A percentile compares a stretch with the other conserved stretches of the same genome.
phyloP scores from a whole-genome alignment of 2,329 filamentous ascomycete genomes.

The Sporothrix pallida region DNA sequence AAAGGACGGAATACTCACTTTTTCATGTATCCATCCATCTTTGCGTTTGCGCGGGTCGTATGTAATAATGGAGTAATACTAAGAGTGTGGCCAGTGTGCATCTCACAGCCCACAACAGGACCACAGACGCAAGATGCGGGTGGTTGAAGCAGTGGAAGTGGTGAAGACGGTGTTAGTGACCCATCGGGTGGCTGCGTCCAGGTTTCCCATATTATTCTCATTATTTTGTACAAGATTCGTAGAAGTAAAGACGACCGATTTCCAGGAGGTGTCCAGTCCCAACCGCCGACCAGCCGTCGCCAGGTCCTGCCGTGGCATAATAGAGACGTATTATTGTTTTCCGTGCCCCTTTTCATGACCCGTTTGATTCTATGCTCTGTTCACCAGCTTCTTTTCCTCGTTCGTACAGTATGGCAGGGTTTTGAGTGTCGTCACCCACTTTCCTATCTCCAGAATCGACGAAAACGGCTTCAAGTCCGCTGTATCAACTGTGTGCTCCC shows the following conservation, averaged over 20 bases:
- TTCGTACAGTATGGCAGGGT: neutral
- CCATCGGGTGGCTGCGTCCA: neutral
- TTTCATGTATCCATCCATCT: neutral
- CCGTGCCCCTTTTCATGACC: neutral
- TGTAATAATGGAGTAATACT: constrained; percentile 15
- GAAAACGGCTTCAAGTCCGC: constrained; percentile 2
- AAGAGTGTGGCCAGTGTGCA: neutral
- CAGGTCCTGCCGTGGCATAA: constrained; percentile 8
- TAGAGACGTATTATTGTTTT: neutral
- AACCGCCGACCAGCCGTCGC: constrained; percentile 20
- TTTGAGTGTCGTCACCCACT: neutral
- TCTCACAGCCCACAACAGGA: constrained; percentile 19
- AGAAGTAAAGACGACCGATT: neutral
- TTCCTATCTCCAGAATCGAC: neutral
- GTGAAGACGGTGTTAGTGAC: constrained; percentile 22
- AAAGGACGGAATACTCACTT: too few species aligned
- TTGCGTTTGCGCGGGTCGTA: constrained; percentile 4
- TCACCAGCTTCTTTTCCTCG: neutral
- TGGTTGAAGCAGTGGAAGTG: neutral
- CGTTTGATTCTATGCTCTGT: neutral
- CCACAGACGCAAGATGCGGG: constrained; percentile 1
- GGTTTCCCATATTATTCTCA: too few species aligned
- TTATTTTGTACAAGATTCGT: too few species aligned
- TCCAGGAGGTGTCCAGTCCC: neutral
- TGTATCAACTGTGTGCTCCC: neutral